These are phyloP conservation scores for Mariannaea sp. DNA, from an alignment of 2,329 filamentous ascomycete genomes.

Conservation along the genomic window DNA sequence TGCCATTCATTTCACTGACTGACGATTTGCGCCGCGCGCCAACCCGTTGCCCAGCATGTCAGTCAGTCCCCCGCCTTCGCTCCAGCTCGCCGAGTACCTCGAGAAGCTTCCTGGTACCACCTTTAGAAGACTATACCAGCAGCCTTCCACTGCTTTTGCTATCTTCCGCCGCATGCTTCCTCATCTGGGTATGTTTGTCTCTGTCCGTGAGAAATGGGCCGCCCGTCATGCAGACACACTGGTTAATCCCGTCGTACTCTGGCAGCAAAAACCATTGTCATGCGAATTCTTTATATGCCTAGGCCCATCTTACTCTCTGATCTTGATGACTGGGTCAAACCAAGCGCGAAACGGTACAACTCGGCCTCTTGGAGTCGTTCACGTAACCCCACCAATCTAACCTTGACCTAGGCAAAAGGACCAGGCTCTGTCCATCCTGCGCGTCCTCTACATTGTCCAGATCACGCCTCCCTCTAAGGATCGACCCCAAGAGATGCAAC, in stretches of 20 bases:
- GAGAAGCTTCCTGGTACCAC: slow-evolving; percentile 89
- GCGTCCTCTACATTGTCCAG: slow-evolving; percentile 83
- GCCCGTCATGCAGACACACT: not conserved
- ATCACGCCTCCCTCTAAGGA: slow-evolving; percentile 66
- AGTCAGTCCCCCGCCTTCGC: slow-evolving; percentile 52
- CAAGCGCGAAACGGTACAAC: slow-evolving; percentile 54
- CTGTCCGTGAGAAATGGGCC: not conserved
- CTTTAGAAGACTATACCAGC: slow-evolving; percentile 90
- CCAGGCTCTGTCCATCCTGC: slow-evolving; percentile 79
- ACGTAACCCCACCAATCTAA: slow-evolving; percentile 3
- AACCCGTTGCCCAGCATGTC: slow-evolving; percentile 49
- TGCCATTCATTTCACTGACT: slow-evolving; percentile 22
- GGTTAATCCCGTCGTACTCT: slow-evolving; percentile 13
- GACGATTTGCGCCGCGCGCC: slow-evolving; percentile 34
- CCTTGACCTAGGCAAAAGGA: slow-evolving; percentile 69
- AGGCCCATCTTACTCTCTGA: slow-evolving; percentile 77
- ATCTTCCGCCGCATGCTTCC: slow-evolving; percentile 98
- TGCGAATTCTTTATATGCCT: slow-evolving; percentile 92
- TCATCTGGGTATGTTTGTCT: slow-evolving; percentile 68
- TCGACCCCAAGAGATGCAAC: slow-evolving; percentile 70
- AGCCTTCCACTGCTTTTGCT: slow-evolving; percentile 92
- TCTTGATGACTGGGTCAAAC: slow-evolving; percentile 84
- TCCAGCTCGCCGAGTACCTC: slow-evolving; percentile 83
- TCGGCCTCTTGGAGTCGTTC: not conserved
- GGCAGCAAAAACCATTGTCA: slow-evolving; percentile 90